These are phyloP conservation scores for Dictyostelium brefeldianum DNA, from an alignment of 78 protist species.

Conservation along the genomic window DNA sequence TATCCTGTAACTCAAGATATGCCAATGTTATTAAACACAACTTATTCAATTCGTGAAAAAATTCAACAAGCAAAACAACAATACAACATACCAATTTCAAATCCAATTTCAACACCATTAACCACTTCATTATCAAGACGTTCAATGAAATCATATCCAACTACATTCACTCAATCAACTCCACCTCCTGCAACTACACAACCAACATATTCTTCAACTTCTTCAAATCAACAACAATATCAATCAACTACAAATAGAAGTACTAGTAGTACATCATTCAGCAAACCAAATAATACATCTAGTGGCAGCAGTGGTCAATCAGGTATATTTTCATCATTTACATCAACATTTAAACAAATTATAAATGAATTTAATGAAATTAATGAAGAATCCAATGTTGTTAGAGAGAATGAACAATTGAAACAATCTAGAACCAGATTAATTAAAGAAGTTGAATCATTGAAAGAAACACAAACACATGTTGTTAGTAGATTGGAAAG, in stretches of 20 bases:
- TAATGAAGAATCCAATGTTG: slow-evolving; percentile 8
- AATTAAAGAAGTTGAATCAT: slow-evolving; percentile 17
- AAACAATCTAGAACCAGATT: background rate
- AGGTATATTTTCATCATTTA: slow-evolving; percentile 24
- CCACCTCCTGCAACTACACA: background rate
- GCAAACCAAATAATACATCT: background rate
- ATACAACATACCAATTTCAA: background rate
- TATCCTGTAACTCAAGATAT: slow-evolving; percentile 52
- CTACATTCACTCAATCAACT: slow-evolving; percentile 4
- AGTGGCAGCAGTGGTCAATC: background rate
- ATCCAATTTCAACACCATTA: background rate
- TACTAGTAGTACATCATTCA: background rate
- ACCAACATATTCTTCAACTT: slow-evolving; percentile 19
- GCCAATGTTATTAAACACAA: background rate
- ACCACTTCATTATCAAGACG: background rate
- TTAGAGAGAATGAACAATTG: slow-evolving; percentile 11
- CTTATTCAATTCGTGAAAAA: slow-evolving; percentile 26
- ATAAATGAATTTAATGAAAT: slow-evolving; percentile 37
- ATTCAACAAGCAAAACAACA: background rate
- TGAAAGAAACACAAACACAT: slow-evolving; percentile 38
- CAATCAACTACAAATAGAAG: background rate
- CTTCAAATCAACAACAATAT: slow-evolving; percentile 7
- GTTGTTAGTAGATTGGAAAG: slow-evolving; percentile 56
- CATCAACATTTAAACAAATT: slow-evolving; percentile 50
- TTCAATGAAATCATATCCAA: slow-evolving; percentile 11